phyloP scores from a whole-genome alignment of 1,139 yeast species.

The Chernovozyma aurita region DNA sequence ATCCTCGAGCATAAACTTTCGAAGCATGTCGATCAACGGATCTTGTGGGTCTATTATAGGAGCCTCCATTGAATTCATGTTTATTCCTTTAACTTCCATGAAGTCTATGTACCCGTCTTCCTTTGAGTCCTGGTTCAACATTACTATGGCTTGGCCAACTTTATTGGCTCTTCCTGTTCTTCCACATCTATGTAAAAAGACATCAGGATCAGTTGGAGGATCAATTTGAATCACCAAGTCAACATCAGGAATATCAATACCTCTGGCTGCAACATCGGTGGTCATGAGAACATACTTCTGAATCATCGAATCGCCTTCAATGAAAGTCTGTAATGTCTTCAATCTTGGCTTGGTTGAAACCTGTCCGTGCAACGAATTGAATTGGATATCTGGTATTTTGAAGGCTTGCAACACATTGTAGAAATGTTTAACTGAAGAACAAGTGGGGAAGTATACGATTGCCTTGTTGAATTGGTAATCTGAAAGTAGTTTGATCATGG shows the following conservation, averaged over 20 bases:
- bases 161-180: slow-evolving; percentile 90
- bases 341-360: slow-evolving; percentile 69
- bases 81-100: slow-evolving; percentile 68
- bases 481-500: slow-evolving; percentile 50
- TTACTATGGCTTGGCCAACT: slow-evolving; percentile 71
- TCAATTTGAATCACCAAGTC: slow-evolving; percentile 84
- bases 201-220: slow-evolving; percentile 88
- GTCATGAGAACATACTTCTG: slow-evolving; percentile 64
- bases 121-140: slow-evolving; percentile 56
- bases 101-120: slow-evolving; percentile 84
- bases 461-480: slow-evolving; percentile 63
- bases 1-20: slow-evolving; percentile 64
- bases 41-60: too few species aligned
- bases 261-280: slow-evolving; percentile 90
- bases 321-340: slow-evolving; percentile 61
- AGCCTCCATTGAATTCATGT: slow-evolving; percentile 37
- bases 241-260: slow-evolving; percentile 88
- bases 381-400: slow-evolving; percentile 23
- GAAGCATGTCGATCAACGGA: slow-evolving; percentile 31
- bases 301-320: slow-evolving; percentile 32
- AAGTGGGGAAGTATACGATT: slow-evolving; percentile 90
- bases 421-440: slow-evolving; percentile 74
- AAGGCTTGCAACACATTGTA: slow-evolving; percentile 49
- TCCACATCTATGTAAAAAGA: slow-evolving; percentile 86
- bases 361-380: slow-evolving; percentile 83